phyloP scores from a whole-genome alignment of 1,284 basidiomycete genomes.

The Vanrija sp. region DNA sequence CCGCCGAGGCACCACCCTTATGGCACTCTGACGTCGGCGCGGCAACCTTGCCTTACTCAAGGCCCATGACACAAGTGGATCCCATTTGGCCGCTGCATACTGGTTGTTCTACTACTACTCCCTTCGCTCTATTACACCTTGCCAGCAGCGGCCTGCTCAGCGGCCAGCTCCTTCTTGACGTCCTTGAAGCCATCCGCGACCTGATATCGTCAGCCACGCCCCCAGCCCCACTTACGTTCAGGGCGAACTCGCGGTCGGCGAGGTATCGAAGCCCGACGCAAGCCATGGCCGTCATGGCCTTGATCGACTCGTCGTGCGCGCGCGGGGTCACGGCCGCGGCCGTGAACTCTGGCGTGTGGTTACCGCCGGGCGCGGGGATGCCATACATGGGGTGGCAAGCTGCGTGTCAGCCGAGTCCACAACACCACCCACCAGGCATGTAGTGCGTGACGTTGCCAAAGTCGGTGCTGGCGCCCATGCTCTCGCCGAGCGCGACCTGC shows the following conservation, averaged over 20 bases:
- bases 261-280: conserved; percentile 31
- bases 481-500: conserved; percentile 61
- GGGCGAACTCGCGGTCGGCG: conserved; percentile 32
- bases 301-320: conserved; percentile 29
- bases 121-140: too few relatives aligned
- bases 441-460: conserved; percentile 47
- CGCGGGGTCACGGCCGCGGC: conserved; percentile 9
- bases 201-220: too few relatives aligned
- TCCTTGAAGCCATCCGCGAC: too few relatives aligned
- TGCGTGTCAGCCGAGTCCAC: conserved; percentile 47
- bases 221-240: conserved; percentile 4
- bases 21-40: too few relatives aligned
- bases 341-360: conserved; percentile 24
- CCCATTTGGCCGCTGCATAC: too few relatives aligned
- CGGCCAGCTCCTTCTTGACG: too few relatives aligned
- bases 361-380: conserved; percentile 9
- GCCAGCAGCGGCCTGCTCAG: too few relatives aligned
- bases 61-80: too few relatives aligned
- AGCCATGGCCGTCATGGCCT: conserved; percentile 38
- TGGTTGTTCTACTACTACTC: too few relatives aligned
- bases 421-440: too few relatives aligned
- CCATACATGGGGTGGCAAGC: conserved; percentile 18
- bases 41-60: too few relatives aligned
- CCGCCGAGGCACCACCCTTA: too few relatives aligned
- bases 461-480: conserved; percentile 6